phyloP scores from a whole-genome alignment of 1,284 basidiomycete genomes.

The Melampsora larici-populina region DNA sequence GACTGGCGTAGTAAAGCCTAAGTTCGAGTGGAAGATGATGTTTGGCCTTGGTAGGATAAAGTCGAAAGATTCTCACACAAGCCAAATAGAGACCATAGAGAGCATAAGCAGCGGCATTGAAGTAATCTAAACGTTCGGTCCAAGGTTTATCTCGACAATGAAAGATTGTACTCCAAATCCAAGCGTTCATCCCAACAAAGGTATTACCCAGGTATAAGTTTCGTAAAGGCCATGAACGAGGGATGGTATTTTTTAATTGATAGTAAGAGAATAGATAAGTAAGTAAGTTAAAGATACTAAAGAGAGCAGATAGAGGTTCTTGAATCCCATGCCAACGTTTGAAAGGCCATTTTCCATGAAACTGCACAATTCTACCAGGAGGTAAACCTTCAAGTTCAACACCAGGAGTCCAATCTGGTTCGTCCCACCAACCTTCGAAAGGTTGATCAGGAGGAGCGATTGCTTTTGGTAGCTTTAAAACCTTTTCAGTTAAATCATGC shows the following conservation, averaged over 20 bases:
- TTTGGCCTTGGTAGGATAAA: constrained; percentile 44
- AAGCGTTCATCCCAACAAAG: constrained; percentile 82
- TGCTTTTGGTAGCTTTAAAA: constrained; percentile 56
- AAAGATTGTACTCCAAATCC: constrained; percentile 88
- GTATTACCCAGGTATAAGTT: constrained; percentile 61
- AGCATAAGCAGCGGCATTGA: too few species aligned
- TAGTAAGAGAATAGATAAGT: constrained; percentile 62
- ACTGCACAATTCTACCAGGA: constrained; percentile 60
- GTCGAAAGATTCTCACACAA: constrained; percentile 51
- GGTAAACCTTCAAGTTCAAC: constrained; percentile 48
- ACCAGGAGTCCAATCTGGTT: constrained; percentile 24
- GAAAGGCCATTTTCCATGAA: constrained; percentile 97
- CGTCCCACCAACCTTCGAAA: constrained; percentile 28
- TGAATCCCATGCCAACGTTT: constrained; percentile 67
- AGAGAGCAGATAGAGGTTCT: constrained; percentile 87
- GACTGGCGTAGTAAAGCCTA: constrained; percentile 18
- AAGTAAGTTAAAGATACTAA: too few species aligned
- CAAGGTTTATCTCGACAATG: too few species aligned
- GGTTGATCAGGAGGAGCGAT: constrained; percentile 18
- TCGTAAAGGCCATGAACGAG: constrained; percentile 59
- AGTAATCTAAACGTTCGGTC: too few species aligned
- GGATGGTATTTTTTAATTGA: constrained; percentile 60
- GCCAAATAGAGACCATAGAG: constrained; percentile 68
- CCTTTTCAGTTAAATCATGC: constrained; percentile 71
- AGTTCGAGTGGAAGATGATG: constrained; percentile 32